Evolutionary conservation across 164 flowering plant genomes (phyloP).

Genomic region (Tetrastigma voinierianum): DNA sequence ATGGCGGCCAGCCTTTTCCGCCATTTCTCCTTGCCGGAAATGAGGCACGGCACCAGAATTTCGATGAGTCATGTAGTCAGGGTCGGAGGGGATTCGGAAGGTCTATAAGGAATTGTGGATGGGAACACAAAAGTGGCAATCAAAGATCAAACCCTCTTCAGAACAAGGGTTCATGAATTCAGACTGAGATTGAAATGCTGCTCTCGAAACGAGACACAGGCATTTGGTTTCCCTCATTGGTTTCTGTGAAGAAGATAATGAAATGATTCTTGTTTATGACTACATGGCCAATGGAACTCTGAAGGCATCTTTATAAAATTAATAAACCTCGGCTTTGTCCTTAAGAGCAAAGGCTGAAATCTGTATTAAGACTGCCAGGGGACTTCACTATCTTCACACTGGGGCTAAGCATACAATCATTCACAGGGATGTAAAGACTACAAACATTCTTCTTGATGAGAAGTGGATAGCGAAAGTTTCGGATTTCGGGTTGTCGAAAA

Average conservation of each 20-base stretch:
- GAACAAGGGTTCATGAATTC: constrained; percentile 67
- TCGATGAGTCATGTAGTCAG: constrained; percentile 59
- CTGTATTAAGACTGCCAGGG: constrained; percentile 47
- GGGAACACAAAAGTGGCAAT: constrained; percentile 56
- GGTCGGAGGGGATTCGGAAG: constrained; percentile 71
- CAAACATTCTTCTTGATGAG: constrained; percentile 54
- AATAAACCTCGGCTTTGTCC: constrained; percentile 30
- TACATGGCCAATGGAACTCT: constrained; percentile 57
- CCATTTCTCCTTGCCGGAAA: constrained; percentile 52
- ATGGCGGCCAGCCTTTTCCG: constrained; percentile 40
- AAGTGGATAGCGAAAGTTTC: constrained; percentile 64
- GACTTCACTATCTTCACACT: constrained; percentile 55
- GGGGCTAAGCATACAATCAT: constrained; percentile 51
- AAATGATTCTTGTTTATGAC: constrained; percentile 60
- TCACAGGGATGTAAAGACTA: constrained; percentile 59
- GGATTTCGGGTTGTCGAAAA: constrained; percentile 57
- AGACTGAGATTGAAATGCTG: constrained; percentile 65
- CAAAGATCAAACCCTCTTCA: constrained; percentile 69
- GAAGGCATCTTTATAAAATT: constrained; percentile 39
- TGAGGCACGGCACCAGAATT: constrained; percentile 47
- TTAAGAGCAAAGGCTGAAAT: constrained; percentile 56
- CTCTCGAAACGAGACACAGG: constrained; percentile 57
- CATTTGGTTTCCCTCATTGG: constrained; percentile 60
- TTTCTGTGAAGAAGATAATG: constrained; percentile 46
- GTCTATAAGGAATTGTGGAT: constrained; percentile 57